phyloP scores from a whole-genome alignment of 2,329 filamentous ascomycete genomes.

The Fusarium chlamydosporum region DNA sequence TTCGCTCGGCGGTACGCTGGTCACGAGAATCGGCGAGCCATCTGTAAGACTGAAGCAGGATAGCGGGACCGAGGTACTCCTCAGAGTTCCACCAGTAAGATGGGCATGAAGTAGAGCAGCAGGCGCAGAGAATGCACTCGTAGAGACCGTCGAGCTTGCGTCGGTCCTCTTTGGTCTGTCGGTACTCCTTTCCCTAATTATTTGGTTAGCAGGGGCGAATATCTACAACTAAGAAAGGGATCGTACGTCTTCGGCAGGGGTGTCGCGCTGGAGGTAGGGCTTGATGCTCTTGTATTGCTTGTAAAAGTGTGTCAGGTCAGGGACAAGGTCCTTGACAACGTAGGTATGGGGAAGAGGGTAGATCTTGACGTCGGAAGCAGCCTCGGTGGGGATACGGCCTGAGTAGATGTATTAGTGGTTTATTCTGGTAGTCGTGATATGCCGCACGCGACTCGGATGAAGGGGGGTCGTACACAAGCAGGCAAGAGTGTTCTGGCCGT shows the following conservation, averaged over 20 bases:
- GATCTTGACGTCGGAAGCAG: slow-evolving; percentile 86
- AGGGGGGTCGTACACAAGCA: slow-evolving; percentile 81
- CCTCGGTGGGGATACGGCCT: slow-evolving; percentile 95
- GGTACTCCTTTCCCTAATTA: slow-evolving; percentile 86
- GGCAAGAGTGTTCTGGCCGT: slow-evolving; percentile 96
- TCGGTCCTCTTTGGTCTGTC: slow-evolving; percentile 91
- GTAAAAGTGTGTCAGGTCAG: slow-evolving; percentile 98
- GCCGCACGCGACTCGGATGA: slow-evolving; percentile 46
- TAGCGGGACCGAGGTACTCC: slow-evolving; percentile 97
- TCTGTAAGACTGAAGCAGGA: slow-evolving; percentile 97
- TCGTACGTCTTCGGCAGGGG: slow-evolving; percentile 82
- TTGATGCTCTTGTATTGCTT: slow-evolving; percentile 99
- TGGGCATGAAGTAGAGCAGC: slow-evolving; percentile 99
- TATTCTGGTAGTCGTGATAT: slow-evolving; percentile 38
- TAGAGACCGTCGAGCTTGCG: slow-evolving; percentile 98
- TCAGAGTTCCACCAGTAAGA: slow-evolving; percentile 99
- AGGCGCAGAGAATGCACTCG: slow-evolving; percentile 99
- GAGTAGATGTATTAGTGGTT: slow-evolving; percentile 39
- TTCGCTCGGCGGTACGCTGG: slow-evolving; percentile 88
- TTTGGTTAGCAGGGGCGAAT: slow-evolving; percentile 20
- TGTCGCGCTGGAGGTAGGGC: slow-evolving; percentile 95
- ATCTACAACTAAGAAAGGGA: slow-evolving; percentile 8
- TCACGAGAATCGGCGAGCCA: slow-evolving; percentile 97
- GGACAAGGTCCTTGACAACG: slow-evolving; percentile 98
- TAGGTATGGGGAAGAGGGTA: slow-evolving; percentile 99